A percentile compares a stretch with the other conserved stretches of the same genome.
These are phyloP conservation scores for Capsicum rhomboideum DNA, from an alignment of 257 asterid species.

Conservation along the genomic window DNA sequence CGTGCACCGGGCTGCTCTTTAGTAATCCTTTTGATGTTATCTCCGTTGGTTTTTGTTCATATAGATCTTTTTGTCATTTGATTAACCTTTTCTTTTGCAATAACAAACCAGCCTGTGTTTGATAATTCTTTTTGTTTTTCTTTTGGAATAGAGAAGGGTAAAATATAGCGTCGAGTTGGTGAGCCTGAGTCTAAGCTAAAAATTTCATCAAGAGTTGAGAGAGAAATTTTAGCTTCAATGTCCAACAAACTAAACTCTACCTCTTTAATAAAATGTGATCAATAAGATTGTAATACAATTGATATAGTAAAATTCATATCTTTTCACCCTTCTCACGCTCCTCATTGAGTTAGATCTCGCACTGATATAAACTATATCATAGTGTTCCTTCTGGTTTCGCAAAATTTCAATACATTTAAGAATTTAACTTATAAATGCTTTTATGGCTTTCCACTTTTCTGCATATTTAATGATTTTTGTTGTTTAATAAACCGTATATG, in stretches of 20 bases:
- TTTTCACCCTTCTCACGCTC: constrained; percentile 23
- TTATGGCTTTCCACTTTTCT: too few relatives aligned
- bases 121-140: not conserved
- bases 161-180: not conserved
- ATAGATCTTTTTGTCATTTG: not conserved
- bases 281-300: not conserved
- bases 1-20: too few relatives aligned
- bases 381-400: too few relatives aligned
- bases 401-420: too few relatives aligned
- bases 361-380: too few relatives aligned
- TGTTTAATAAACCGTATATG: too few relatives aligned
- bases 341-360: constrained; percentile 26
- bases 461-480: too few relatives aligned
- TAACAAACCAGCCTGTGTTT: not conserved
- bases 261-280: not conserved
- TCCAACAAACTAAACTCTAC: not conserved
- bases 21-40: too few relatives aligned
- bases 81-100: not conserved
- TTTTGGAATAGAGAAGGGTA: not conserved
- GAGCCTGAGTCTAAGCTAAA: not conserved
- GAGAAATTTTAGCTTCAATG: not conserved
- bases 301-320: too few relatives aligned
- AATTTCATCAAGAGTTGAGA: not conserved
- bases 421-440: too few relatives aligned
- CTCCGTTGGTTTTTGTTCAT: not conserved